Conservation (phyloP, 306 rosid genomes). For the Senna tora region DNA sequence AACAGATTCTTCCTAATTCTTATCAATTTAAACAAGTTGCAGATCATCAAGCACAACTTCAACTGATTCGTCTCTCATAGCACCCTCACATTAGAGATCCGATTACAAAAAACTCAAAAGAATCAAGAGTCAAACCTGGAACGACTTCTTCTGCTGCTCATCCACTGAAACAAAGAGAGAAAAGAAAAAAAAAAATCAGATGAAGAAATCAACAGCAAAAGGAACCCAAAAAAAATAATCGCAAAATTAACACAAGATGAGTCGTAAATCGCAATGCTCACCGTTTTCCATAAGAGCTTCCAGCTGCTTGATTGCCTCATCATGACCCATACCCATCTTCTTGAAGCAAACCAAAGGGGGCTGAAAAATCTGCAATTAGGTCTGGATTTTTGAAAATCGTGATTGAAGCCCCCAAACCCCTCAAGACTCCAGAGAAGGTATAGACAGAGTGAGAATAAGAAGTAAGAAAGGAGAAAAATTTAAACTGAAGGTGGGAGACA, state of each 20-base stretch:
- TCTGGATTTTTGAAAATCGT: conserved; percentile 3
- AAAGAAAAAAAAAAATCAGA: neutral
- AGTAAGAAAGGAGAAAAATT: neutral
- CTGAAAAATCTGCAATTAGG: conserved; percentile 38
- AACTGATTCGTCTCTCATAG: neutral
- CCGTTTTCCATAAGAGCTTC: conserved; percentile 71
- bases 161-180: conserved; percentile 58
- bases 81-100: conserved; percentile 37
- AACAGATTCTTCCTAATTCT: neutral
- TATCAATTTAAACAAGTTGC: conserved; percentile 17
- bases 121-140: conserved; percentile 59
- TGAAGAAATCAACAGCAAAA: neutral
- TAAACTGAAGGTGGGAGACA: conserved; percentile 4
- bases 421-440: neutral
- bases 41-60: conserved; percentile 36
- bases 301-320: conserved; percentile 79
- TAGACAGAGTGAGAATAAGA: too few relatives aligned
- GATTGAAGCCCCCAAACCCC: too few relatives aligned
- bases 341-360: neutral
- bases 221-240: conserved; percentile 47
- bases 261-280: conserved; percentile 31
- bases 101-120: neutral
- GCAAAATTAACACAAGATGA: conserved; percentile 30
- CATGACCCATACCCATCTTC: conserved; percentile 67
- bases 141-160: conserved; percentile 66